Evolutionary conservation across 345 rosid species (phyloP).

Genomic region (Acer negundo): DNA sequence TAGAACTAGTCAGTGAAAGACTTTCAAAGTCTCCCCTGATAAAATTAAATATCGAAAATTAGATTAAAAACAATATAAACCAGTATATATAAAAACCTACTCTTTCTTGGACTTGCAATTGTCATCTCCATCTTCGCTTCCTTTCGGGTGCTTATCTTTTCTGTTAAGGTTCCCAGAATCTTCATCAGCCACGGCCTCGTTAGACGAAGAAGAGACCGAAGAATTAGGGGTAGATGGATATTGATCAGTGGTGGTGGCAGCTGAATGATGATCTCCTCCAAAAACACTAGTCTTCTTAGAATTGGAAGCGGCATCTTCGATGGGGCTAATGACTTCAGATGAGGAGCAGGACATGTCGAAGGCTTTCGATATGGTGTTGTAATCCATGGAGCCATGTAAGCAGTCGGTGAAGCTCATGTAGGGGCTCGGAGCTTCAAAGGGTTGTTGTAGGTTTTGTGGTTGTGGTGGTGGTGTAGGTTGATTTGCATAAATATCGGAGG

Average conservation of each 20-base stretch:
- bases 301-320: constrained; percentile 5
- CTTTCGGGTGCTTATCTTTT: constrained; percentile 32
- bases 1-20: constrained; percentile 8
- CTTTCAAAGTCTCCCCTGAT: constrained; percentile 14
- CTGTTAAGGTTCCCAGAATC: constrained; percentile 28
- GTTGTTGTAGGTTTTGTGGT: background rate
- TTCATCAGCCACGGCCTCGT: constrained; percentile 33
- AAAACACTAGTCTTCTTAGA: constrained; percentile 10
- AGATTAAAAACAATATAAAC: background rate
- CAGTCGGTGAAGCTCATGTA: constrained; percentile 41
- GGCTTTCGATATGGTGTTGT: constrained; percentile 31
- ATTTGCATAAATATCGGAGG: constrained; percentile 11
- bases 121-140: constrained; percentile 20
- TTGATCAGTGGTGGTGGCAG: constrained; percentile 8
- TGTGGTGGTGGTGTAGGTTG: constrained; percentile 7
- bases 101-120: constrained; percentile 34
- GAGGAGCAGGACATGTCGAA: constrained; percentile 47
- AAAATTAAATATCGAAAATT: background rate
- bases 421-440: constrained; percentile 22
- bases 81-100: constrained; percentile 28
- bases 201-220: constrained; percentile 38
- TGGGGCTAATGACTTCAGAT: constrained; percentile 33
- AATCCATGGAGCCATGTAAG: constrained; percentile 37
- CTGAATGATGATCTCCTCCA: background rate
- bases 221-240: constrained; percentile 40